Conservation (phyloP, 768 basidiomycete genomes). For the Rhodotorula kratochvilovae region DNA sequence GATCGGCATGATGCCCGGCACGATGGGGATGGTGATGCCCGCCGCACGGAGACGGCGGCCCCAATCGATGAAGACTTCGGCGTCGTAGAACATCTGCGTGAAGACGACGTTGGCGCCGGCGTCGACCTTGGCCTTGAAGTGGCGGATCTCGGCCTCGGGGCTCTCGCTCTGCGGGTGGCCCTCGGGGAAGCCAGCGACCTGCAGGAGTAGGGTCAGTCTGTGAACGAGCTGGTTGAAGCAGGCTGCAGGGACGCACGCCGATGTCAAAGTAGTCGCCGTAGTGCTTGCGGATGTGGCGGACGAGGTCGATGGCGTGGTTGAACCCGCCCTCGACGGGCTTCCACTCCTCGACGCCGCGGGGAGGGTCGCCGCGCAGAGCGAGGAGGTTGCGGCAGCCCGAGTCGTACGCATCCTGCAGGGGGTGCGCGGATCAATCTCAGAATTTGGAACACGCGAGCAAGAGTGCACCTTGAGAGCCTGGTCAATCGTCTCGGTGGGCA, state of each 20-base stretch:
- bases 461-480: conserved; percentile 65
- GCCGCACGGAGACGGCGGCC: conserved; percentile 54
- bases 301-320: conserved; percentile 77
- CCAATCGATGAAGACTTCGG: conserved; percentile 88
- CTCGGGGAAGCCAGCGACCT: conserved; percentile 74
- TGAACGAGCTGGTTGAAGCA: background rate
- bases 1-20: conserved; percentile 96
- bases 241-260: conserved; percentile 63
- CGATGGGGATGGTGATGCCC: conserved; percentile 85
- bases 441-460: background rate
- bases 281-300: conserved; percentile 79
- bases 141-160: conserved; percentile 56
- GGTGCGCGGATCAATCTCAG: background rate
- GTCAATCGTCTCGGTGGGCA: conserved; percentile 93
- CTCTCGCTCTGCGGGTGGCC: conserved; percentile 56
- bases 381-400: conserved; percentile 83
- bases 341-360: conserved; percentile 88
- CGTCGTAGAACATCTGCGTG: conserved; percentile 95
- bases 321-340: conserved; percentile 78
- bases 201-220: background rate
- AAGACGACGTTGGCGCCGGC: conserved; percentile 94
- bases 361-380: conserved; percentile 90
- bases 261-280: conserved; percentile 83
- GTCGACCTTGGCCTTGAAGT: conserved; percentile 82
- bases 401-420: conserved; percentile 59